Conservation (phyloP, 148 eudicot genomes). For the Fagopyrum homotropicum region DNA sequence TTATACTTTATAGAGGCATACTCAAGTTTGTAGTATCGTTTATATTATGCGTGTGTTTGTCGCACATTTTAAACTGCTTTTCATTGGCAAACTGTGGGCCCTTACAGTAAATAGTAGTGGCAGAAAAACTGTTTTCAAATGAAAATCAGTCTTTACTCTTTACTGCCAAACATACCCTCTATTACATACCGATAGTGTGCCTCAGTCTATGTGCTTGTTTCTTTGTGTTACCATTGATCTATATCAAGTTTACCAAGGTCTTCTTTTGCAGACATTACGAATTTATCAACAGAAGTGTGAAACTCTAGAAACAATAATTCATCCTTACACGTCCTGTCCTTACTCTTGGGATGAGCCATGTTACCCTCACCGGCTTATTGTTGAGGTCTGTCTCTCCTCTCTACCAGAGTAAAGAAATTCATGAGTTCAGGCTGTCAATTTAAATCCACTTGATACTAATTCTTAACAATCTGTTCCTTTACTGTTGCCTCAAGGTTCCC, state of each 20-base stretch:
- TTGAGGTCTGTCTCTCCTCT: conserved; percentile 46
- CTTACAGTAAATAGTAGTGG: no score
- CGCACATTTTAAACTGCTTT: no score
- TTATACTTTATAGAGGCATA: no score
- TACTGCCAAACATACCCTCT: no score
- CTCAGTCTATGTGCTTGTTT: not conserved
- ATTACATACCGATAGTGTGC: no score
- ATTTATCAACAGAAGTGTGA: conserved; percentile 92
- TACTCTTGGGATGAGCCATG: conserved; percentile 99
- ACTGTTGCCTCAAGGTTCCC: conserved; percentile 43
- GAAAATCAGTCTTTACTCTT: no score
- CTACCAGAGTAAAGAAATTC: not conserved
- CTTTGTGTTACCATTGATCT: not conserved
- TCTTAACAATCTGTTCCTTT: not conserved
- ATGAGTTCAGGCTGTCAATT: not conserved
- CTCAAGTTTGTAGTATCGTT: no score
- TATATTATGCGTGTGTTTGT: no score
- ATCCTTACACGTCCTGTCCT: conserved; percentile 78
- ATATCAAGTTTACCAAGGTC: not conserved
- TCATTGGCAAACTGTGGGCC: no score
- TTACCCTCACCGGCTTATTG: conserved; percentile 76
- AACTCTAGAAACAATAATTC: conserved; percentile 72
- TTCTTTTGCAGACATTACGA: conserved; percentile 57
- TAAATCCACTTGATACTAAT: not conserved
- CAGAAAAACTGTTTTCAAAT: no score